Conservation (phyloP, 2,329 filamentous ascomycete species). For the Exophiala spinifera region DNA sequence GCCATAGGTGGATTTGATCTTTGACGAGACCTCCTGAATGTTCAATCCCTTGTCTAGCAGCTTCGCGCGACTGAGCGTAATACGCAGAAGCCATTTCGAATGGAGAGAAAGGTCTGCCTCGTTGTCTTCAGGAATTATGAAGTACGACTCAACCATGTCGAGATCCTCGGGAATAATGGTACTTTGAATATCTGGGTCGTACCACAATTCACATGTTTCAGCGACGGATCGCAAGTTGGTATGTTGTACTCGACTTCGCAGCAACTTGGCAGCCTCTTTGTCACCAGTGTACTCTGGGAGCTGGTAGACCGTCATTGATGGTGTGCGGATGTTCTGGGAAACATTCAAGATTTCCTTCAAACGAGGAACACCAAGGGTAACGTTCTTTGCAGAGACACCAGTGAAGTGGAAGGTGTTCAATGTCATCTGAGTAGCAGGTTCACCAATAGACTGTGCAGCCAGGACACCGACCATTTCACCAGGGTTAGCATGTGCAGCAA, state of each 20-base stretch:
- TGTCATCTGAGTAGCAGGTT: conserved; percentile 98
- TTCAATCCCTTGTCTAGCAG: conserved; percentile 90
- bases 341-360: conserved; percentile 99
- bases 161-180: conserved; percentile 84
- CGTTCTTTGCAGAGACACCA: conserved; percentile 99
- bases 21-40: conserved; percentile 84
- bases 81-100: conserved; percentile 92
- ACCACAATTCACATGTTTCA: conserved; percentile 91
- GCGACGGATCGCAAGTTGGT: conserved; percentile 91
- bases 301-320: conserved; percentile 91
- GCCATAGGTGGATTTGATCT: conserved; percentile 85
- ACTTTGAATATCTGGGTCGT: conserved; percentile 82
- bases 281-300: conserved; percentile 57
- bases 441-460: conserved; percentile 96
- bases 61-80: conserved; percentile 89
- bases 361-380: conserved; percentile 96
- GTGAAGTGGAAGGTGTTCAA: conserved; percentile 99
- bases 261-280: conserved; percentile 76
- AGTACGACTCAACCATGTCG: conserved; percentile 96
- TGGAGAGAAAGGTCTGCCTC: conserved; percentile 62
- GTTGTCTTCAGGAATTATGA: conserved; percentile 85
- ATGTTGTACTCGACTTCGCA: conserved; percentile 89
- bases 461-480: conserved; percentile 99
- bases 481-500: conserved; percentile 78
- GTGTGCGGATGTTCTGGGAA: conserved; percentile 96